These are phyloP conservation scores for Saururus chinensis DNA, from an alignment of 164 flowering plant genomes.

Conservation along the genomic window DNA sequence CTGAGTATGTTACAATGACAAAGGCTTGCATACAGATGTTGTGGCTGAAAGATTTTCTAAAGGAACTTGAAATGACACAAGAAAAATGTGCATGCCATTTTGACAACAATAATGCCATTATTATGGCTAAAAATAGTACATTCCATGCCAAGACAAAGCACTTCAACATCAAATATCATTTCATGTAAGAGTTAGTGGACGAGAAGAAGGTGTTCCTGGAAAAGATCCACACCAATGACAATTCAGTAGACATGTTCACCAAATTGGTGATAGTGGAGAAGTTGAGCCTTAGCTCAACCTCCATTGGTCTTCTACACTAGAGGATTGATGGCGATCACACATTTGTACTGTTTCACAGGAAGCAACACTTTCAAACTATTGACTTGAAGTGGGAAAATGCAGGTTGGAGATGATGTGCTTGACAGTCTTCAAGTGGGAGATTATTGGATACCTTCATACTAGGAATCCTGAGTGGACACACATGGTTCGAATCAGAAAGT, in stretches of 20 bases:
- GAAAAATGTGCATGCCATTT: not conserved
- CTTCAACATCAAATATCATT: too few relatives aligned
- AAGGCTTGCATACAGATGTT: not conserved
- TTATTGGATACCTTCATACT: too few relatives aligned
- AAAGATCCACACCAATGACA: too few relatives aligned
- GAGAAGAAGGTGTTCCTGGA: too few relatives aligned
- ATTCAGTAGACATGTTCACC: not conserved
- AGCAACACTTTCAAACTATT: not conserved
- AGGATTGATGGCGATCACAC: not conserved
- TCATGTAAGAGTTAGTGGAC: too few relatives aligned
- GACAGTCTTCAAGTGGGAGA: too few relatives aligned
- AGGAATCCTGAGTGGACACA: too few relatives aligned
- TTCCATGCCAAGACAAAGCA: too few relatives aligned
- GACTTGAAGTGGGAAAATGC: not conserved
- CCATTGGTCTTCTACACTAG: not conserved
- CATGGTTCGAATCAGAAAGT: too few relatives aligned
- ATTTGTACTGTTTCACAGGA: not conserved
- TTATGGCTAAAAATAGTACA: too few relatives aligned
- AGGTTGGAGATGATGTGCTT: too few relatives aligned
- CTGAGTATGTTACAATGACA: not conserved
- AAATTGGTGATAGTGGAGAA: not conserved
- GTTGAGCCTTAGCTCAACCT: too few relatives aligned
- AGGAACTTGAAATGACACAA: not conserved
- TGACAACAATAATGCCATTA: not conserved
- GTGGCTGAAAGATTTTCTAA: conserved; percentile 2